Evolutionary conservation across 2,329 filamentous ascomycete genomes (phyloP).

Genomic region (Acephala macrosclerotiorum): DNA sequence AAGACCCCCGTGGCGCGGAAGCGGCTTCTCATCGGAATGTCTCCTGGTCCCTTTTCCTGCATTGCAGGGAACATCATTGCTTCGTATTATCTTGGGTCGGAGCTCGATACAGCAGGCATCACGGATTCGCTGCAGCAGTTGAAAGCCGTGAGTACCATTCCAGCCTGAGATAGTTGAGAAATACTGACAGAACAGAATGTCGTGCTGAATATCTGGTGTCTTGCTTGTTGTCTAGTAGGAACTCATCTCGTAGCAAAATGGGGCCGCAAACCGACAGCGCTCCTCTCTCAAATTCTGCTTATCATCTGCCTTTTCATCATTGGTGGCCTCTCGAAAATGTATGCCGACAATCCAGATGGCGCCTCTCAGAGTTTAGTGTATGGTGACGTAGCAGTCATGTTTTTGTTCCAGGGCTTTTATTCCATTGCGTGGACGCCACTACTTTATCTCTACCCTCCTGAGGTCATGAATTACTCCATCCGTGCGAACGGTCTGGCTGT

Average conservation of each 20-base stretch:
- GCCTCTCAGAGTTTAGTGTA: slow-evolving; percentile 45
- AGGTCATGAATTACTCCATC: slow-evolving; percentile 11
- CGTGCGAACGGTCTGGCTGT: slow-evolving; percentile 9
- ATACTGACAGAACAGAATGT: slow-evolving; percentile 47
- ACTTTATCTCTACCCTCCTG: slow-evolving; percentile 44
- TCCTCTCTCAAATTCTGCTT: slow-evolving; percentile 49
- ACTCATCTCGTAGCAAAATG: slow-evolving; percentile 51
- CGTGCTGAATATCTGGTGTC: slow-evolving; percentile 57
- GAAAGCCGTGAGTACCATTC: slow-evolving; percentile 43
- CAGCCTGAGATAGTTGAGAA: not conserved
- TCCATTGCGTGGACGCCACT: slow-evolving; percentile 59
- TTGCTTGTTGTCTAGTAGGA: slow-evolving; percentile 50
- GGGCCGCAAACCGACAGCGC: slow-evolving; percentile 54
- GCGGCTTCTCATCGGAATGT: slow-evolving; percentile 48
- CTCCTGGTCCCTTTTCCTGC: slow-evolving; percentile 47
- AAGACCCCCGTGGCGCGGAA: slow-evolving; percentile 47
- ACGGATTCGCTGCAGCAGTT: slow-evolving; percentile 52
- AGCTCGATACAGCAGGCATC: slow-evolving; percentile 55
- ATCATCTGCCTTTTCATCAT: slow-evolving; percentile 57
- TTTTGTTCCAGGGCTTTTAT: slow-evolving; percentile 60
- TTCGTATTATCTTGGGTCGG: slow-evolving; percentile 47
- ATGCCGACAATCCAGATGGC: slow-evolving; percentile 28
- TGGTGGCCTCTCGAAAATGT: slow-evolving; percentile 54
- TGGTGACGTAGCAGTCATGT: slow-evolving; percentile 55
- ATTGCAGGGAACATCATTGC: slow-evolving; percentile 50